Percentiles rank a stretch among this genome's conserved stretches.
phyloP scores from a whole-genome alignment of 805 yeast genomes.

The Tetrapisispora fleetii region DNA sequence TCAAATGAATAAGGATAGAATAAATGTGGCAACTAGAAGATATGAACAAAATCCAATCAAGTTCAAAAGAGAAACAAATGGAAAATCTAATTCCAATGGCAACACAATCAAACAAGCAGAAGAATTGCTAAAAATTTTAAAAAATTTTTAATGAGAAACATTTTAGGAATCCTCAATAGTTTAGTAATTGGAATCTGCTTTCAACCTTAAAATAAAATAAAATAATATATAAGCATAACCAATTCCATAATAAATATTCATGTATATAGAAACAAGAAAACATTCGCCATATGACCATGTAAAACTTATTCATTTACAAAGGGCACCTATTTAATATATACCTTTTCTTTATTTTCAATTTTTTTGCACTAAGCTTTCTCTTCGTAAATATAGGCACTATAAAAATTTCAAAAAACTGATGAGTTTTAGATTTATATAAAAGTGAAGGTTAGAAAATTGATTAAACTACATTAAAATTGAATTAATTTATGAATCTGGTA shows the following conservation, averaged over 20 bases:
- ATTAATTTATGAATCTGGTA: too few species aligned
- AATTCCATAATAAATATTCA: background rate
- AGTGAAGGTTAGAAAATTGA: too few species aligned
- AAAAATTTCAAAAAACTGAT: too few species aligned
- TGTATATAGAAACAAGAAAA: background rate
- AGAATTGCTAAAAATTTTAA: slow-evolving; percentile 2
- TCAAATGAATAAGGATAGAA: background rate
- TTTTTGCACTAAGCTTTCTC: too few species aligned
- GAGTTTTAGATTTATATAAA: background rate
- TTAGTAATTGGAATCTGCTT: background rate
- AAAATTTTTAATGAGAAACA: background rate
- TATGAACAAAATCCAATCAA: slow-evolving; percentile 1
- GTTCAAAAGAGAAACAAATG: background rate
- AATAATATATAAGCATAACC: background rate
- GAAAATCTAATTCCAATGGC: background rate
- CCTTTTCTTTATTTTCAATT: too few species aligned
- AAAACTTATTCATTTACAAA: too few species aligned
- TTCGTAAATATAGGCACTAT: too few species aligned
- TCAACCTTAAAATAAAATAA: background rate
- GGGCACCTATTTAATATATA: too few species aligned
- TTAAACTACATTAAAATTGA: too few species aligned
- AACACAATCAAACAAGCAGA: slow-evolving; percentile 2
- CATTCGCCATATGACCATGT: background rate
- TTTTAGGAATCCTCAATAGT: background rate
- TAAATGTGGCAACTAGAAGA: background rate